Evolutionary conservation across 768 basidiomycete species (phyloP).

Genomic region (Lentinula sp.): DNA sequence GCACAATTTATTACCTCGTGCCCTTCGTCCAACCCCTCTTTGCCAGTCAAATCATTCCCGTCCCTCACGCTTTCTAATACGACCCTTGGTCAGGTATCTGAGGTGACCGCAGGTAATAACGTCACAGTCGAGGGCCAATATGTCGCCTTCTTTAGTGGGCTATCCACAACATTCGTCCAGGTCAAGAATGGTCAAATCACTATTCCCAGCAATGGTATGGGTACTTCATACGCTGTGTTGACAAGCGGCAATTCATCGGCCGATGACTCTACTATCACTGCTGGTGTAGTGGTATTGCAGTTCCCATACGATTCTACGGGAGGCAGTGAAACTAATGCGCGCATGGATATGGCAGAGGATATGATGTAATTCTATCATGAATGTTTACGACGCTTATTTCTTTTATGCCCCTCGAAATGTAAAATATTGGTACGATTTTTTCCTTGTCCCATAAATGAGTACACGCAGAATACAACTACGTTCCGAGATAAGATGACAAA

Average conservation of each 20-base stretch:
- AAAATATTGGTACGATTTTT: no score
- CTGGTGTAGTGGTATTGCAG: neutral
- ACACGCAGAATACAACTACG: no score
- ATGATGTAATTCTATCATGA: no score
- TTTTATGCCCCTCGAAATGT: no score
- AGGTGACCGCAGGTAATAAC: conserved; percentile 15
- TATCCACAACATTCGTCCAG: conserved; percentile 16
- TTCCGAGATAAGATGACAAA: no score
- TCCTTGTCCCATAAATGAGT: no score
- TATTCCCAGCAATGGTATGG: neutral
- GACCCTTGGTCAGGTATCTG: conserved; percentile 21
- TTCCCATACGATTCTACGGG: neutral
- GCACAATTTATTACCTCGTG: conserved; percentile 39
- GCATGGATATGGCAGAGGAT: no score
- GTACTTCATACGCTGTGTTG: neutral
- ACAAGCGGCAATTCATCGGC: neutral
- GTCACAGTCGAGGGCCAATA: conserved; percentile 15
- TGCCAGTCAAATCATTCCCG: conserved; percentile 44
- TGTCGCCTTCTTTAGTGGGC: conserved; percentile 36
- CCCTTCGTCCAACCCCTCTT: conserved; percentile 38
- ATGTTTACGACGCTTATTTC: no score
- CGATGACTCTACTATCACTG: neutral
- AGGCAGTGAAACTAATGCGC: no score
- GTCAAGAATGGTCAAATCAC: neutral
- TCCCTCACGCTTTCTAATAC: conserved; percentile 25